Evolutionary conservation across 257 asterid genomes (phyloP).

Genomic region (Nicotiana undulata): DNA sequence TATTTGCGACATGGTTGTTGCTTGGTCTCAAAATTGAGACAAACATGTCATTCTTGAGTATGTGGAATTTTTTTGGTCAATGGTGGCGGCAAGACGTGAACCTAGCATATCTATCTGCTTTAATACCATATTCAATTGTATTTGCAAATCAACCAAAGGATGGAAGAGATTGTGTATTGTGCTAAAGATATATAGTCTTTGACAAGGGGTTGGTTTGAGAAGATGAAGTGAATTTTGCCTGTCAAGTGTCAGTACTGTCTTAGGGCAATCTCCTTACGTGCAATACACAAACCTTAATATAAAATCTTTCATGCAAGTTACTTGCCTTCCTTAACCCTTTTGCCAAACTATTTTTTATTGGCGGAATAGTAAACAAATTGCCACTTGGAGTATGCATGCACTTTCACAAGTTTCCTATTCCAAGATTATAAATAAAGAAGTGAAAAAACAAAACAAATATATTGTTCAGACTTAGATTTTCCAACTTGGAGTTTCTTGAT

Average conservation of each 20-base stretch:
- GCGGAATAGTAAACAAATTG: not conserved
- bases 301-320: conserved; percentile 6
- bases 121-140: not conserved
- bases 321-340: conserved; percentile 9
- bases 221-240: not conserved
- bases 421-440: not conserved
- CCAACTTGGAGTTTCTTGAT: too few species aligned
- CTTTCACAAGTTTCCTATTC: not conserved
- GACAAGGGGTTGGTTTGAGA: not conserved
- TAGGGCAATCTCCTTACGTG: conserved; percentile 12
- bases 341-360: not conserved
- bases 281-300: conserved; percentile 16
- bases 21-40: conserved; percentile 8
- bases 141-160: not conserved
- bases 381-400: not conserved
- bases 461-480: not conserved
- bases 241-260: not conserved
- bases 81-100: not conserved
- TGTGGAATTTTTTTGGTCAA: not conserved
- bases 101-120: not conserved
- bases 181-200: not conserved
- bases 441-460: not conserved
- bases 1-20: not conserved
- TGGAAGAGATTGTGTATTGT: not conserved
- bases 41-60: conserved; percentile 8